A percentile compares a stretch with the other conserved stretches of the same genome.
phyloP scores from a whole-genome alignment of 75 land plant species.

The Chamaecyparis obtusa region DNA sequence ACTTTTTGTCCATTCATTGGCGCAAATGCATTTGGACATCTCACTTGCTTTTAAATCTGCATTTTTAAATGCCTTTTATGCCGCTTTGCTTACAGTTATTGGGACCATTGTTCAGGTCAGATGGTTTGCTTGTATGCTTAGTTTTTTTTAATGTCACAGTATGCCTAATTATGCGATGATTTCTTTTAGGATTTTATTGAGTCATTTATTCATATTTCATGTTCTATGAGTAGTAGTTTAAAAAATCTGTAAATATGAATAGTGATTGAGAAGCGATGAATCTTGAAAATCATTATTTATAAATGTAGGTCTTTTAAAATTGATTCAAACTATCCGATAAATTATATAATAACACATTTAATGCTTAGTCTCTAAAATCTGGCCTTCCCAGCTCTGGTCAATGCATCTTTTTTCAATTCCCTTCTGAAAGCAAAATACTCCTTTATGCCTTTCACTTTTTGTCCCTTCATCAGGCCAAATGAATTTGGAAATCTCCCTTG shows the following conservation, averaged over 20 bases:
- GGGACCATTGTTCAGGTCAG: constrained; percentile 68
- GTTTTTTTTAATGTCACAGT: background rate
- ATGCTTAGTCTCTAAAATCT: background rate
- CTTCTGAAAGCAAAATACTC: background rate
- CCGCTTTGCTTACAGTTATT: constrained; percentile 60
- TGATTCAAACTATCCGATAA: too few relatives aligned
- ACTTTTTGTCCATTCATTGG: background rate
- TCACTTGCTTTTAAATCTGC: background rate
- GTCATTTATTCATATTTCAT: background rate
- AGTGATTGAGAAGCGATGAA: too few relatives aligned
- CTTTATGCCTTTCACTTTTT: background rate
- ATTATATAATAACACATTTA: too few relatives aligned
- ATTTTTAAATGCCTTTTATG: background rate
- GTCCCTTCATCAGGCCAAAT: background rate
- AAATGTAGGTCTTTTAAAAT: too few relatives aligned
- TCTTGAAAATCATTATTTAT: too few relatives aligned
- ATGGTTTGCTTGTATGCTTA: background rate
- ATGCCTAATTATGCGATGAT: too few relatives aligned
- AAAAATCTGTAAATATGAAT: background rate
- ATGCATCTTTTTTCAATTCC: background rate
- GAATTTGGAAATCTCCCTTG: background rate
- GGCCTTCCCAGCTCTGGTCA: too few relatives aligned
- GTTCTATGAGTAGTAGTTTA: background rate
- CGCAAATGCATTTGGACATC: too few relatives aligned
- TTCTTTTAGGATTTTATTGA: background rate